Evolutionary conservation across 2,329 filamentous ascomycete species (phyloP).

Genomic region (Fusarium sp.): DNA sequence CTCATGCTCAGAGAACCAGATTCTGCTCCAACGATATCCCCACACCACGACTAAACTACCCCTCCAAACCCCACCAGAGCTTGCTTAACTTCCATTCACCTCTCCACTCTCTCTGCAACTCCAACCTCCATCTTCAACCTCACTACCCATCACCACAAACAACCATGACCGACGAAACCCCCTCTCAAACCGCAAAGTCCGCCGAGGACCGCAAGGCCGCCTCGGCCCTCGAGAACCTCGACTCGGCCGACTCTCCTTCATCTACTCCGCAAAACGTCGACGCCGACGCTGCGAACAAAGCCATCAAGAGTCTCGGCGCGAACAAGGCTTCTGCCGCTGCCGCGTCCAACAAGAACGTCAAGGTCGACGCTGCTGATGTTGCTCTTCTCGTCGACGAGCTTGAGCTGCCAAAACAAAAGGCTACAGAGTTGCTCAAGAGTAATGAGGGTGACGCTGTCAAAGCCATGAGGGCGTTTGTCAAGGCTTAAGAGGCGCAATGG

Average conservation of each 20-base stretch:
- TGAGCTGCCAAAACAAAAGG: conserved; percentile 77
- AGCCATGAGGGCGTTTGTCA: conserved; percentile 71
- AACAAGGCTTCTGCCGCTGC: conserved; percentile 43
- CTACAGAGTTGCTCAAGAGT: conserved; percentile 78
- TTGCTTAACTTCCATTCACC: conserved; percentile 6
- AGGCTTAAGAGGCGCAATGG: conserved; percentile 8
- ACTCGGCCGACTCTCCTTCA: conserved; percentile 61
- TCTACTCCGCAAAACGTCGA: conserved; percentile 69
- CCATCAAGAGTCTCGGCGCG: conserved; percentile 72
- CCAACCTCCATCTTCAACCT: conserved; percentile 56
- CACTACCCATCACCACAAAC: conserved; percentile 56
- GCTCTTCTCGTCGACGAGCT: conserved; percentile 77
- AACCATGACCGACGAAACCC: conserved; percentile 66
- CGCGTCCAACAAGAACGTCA: conserved; percentile 70
- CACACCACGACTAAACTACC: conserved; percentile 7
- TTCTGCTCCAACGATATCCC: neutral
- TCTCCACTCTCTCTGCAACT: conserved; percentile 12
- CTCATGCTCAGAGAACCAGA: too few relatives aligned
- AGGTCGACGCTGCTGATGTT: conserved; percentile 80
- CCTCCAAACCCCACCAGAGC: conserved; percentile 37
- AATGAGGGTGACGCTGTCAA: conserved; percentile 77
- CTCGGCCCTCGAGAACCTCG: conserved; percentile 78
- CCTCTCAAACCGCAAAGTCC: conserved; percentile 66
- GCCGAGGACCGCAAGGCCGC: conserved; percentile 84
- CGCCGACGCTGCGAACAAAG: conserved; percentile 76